Evolutionary conservation across 2,329 filamentous ascomycete species (phyloP).

Genomic region (Akanthomyces uredinophilus): DNA sequence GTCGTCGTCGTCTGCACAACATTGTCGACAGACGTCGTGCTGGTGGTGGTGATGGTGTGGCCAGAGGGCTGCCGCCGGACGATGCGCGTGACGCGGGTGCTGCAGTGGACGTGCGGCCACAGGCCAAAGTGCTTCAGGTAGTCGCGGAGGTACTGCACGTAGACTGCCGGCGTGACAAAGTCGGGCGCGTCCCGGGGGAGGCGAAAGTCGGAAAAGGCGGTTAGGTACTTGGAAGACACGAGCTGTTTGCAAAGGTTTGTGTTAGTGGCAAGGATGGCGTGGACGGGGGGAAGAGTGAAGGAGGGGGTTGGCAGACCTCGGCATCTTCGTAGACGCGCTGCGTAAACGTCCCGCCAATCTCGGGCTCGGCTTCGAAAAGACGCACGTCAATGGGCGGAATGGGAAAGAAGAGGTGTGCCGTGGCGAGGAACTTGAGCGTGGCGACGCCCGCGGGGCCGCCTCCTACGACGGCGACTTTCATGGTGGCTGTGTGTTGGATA

Average conservation of each 20-base stretch:
- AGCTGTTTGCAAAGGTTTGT: constrained; percentile 24
- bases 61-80: constrained; percentile 19
- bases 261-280: neutral
- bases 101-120: constrained; percentile 31
- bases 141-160: constrained; percentile 38
- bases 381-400: constrained; percentile 35
- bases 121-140: constrained; percentile 37
- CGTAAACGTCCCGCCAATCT: constrained; percentile 43
- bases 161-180: constrained; percentile 36
- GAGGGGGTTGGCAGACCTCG: constrained; percentile 36
- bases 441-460: constrained; percentile 39
- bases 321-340: constrained; percentile 44
- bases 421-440: constrained; percentile 36
- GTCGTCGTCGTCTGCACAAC: neutral
- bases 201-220: constrained; percentile 45
- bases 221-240: constrained; percentile 46
- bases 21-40: neutral
- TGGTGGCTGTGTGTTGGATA: constrained; percentile 13
- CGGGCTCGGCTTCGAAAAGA: constrained; percentile 40
- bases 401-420: constrained; percentile 34
- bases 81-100: constrained; percentile 24
- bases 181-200: constrained; percentile 37
- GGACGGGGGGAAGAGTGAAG: neutral
- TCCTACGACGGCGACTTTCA: constrained; percentile 38
- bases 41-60: neutral